Evolutionary conservation across 192 early-diverging fungal genomes (phyloP).

Genomic region (Obelidium mucronatum): DNA sequence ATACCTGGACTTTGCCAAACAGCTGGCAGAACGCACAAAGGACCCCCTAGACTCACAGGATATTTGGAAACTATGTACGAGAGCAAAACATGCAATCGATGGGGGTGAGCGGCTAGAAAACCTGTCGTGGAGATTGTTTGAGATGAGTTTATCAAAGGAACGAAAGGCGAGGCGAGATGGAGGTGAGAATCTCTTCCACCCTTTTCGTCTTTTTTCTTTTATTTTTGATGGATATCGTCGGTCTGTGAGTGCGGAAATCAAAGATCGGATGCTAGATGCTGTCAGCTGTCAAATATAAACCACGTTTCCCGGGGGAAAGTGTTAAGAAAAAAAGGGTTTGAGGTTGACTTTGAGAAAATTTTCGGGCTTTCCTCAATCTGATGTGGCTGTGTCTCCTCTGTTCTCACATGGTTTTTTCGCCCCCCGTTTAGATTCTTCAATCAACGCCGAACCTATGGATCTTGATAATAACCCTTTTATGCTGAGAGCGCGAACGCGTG

Average conservation of each 20-base stretch:
- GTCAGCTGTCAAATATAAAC: too few relatives aligned
- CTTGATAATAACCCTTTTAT: slow-evolving; percentile 8
- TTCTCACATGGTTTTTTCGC: too few relatives aligned
- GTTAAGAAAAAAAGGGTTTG: too few relatives aligned
- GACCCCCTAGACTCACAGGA: slow-evolving; percentile 30
- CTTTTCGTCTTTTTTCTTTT: too few relatives aligned
- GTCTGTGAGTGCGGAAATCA: too few relatives aligned
- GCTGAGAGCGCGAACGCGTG: slow-evolving; percentile 5
- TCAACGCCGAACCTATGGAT: slow-evolving; percentile 9
- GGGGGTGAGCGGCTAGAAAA: slow-evolving; percentile 31
- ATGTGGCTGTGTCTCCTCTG: too few relatives aligned
- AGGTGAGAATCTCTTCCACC: too few relatives aligned
- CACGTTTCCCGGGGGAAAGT: too few relatives aligned
- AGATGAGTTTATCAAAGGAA: slow-evolving; percentile 27
- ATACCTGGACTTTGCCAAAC: slow-evolving; percentile 22
- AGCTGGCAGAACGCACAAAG: slow-evolving; percentile 9
- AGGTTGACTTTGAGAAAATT: too few relatives aligned
- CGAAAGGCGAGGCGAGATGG: slow-evolving; percentile 22
- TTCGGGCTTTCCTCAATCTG: too few relatives aligned
- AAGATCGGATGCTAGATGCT: too few relatives aligned
- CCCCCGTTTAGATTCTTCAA: background rate
- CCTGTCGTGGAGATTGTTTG: slow-evolving; percentile 28
- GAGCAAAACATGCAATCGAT: slow-evolving; percentile 34
- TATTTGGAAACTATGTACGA: slow-evolving; percentile 31
- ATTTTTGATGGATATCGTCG: too few relatives aligned